Percentiles rank a stretch among this genome's conserved stretches.
Evolutionary conservation across 23 red algal species (phyloP).

Genomic region (Chondrus crispus): DNA sequence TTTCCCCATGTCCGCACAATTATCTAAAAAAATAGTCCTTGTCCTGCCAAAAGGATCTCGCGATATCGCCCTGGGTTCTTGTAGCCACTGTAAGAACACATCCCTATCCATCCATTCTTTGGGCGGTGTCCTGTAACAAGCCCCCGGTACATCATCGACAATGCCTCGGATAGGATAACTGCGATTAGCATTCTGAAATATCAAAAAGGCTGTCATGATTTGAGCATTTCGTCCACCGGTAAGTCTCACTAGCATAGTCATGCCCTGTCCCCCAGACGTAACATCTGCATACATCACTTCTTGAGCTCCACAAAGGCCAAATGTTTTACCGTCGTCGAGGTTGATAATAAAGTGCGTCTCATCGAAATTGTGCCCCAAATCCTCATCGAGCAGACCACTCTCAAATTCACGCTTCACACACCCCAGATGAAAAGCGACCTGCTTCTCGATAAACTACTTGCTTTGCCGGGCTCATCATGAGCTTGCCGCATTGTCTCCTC

Average conservation of each 20-base stretch:
- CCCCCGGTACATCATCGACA: neutral
- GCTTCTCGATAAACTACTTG: neutral
- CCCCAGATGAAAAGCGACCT: neutral
- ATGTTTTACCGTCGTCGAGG: neutral
- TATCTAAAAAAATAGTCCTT: neutral
- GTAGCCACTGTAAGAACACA: neutral
- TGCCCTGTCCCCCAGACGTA: neutral
- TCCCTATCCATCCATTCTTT: conserved; percentile 24
- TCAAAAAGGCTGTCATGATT: neutral
- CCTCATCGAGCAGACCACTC: neutral
- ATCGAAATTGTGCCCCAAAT: neutral
- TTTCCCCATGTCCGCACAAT: neutral
- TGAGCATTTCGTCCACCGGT: neutral
- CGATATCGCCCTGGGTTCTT: neutral
- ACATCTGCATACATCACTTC: conserved; percentile 10
- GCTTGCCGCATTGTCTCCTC: neutral
- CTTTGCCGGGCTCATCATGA: neutral
- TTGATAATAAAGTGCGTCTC: neutral
- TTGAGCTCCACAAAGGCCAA: neutral
- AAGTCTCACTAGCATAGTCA: neutral
- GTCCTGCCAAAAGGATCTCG: neutral
- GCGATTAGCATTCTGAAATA: neutral
- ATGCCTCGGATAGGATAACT: neutral
- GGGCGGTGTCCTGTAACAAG: neutral
- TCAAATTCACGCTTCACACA: neutral